A percentile compares a stretch with the other conserved stretches of the same genome.
phyloP scores from a whole-genome alignment of 1,284 basidiomycete species.

The Blastosporella zonata region DNA sequence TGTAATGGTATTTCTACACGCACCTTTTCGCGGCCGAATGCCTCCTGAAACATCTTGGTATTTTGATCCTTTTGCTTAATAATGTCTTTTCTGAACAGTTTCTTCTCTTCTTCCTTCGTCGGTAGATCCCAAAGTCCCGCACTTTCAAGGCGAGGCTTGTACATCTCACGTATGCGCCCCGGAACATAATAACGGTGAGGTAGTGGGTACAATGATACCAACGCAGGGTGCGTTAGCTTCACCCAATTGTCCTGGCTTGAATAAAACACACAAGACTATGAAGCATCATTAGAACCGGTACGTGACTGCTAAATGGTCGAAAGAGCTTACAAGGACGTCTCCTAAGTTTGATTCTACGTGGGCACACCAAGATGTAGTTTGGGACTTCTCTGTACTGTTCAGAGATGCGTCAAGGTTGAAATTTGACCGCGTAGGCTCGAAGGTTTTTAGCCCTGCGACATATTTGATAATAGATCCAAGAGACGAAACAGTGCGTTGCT shows the following conservation, averaged over 20 bases:
- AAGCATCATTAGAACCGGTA: constrained; percentile 4
- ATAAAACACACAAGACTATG: constrained; percentile 57
- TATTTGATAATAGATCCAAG: constrained; percentile 64
- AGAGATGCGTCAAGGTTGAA: constrained; percentile 46
- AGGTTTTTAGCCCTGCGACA: constrained; percentile 41
- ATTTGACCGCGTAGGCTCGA: constrained; percentile 25
- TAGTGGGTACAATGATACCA: constrained; percentile 56
- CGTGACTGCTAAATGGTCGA: not conserved
- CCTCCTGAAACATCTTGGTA: constrained; percentile 37
- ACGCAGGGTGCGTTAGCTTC: constrained; percentile 47
- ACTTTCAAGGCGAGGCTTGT: constrained; percentile 56
- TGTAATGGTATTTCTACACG: constrained; percentile 5
- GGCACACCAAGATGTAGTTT: constrained; percentile 57
- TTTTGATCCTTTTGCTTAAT: constrained; percentile 34
- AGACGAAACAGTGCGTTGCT: constrained; percentile 45
- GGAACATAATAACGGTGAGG: constrained; percentile 76
- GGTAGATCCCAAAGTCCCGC: constrained; percentile 60
- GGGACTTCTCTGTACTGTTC: constrained; percentile 43
- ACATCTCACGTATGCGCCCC: constrained; percentile 52
- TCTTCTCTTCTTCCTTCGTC: constrained; percentile 41
- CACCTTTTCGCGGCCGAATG: constrained; percentile 68
- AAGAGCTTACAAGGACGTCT: constrained; percentile 58
- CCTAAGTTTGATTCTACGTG: constrained; percentile 67
- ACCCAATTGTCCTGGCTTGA: constrained; percentile 62
- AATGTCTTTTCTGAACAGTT: constrained; percentile 28